A percentile compares a stretch with the other conserved stretches of the same genome.
Conservation (phyloP, 2,329 filamentous ascomycete genomes). For the Ophiostoma himal-ulmi region DNA sequence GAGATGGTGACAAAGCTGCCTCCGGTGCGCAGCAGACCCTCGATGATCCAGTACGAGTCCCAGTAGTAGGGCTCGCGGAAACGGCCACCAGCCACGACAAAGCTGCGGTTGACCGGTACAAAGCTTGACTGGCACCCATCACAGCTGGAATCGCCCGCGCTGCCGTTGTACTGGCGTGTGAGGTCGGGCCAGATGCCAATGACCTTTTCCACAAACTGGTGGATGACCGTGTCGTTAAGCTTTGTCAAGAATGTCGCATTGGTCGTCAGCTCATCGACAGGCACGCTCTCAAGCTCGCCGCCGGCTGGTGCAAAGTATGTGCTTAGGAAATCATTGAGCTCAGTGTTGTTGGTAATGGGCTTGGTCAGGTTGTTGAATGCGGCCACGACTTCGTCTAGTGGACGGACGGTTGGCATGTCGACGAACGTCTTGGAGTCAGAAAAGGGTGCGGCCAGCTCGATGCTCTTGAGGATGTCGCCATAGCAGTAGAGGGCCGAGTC, state of each 20-base stretch:
- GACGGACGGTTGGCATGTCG: slow-evolving; percentile 59
- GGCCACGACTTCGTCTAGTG: slow-evolving; percentile 54
- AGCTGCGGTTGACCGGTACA: slow-evolving; percentile 60
- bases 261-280: slow-evolving; percentile 46
- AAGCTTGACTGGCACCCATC: slow-evolving; percentile 58
- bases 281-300: slow-evolving; percentile 54
- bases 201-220: slow-evolving; percentile 57
- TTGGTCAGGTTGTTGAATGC: slow-evolving; percentile 55
- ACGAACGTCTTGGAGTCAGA: slow-evolving; percentile 66
- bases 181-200: slow-evolving; percentile 65
- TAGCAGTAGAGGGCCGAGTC: slow-evolving; percentile 63
- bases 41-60: slow-evolving; percentile 64
- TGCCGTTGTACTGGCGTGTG: slow-evolving; percentile 52
- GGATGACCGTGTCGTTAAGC: slow-evolving; percentile 52
- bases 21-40: slow-evolving; percentile 59
- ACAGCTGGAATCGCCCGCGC: slow-evolving; percentile 40
- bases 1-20: slow-evolving; percentile 59
- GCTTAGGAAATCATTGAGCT: slow-evolving; percentile 55
- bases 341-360: slow-evolving; percentile 58
- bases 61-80: slow-evolving; percentile 68
- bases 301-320: slow-evolving; percentile 59
- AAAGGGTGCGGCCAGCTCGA: slow-evolving; percentile 60
- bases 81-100: slow-evolving; percentile 65
- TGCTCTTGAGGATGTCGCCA: slow-evolving; percentile 55
- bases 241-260: slow-evolving; percentile 53